phyloP scores from a whole-genome alignment of 768 basidiomycete species.

The Lentinula sp. region DNA sequence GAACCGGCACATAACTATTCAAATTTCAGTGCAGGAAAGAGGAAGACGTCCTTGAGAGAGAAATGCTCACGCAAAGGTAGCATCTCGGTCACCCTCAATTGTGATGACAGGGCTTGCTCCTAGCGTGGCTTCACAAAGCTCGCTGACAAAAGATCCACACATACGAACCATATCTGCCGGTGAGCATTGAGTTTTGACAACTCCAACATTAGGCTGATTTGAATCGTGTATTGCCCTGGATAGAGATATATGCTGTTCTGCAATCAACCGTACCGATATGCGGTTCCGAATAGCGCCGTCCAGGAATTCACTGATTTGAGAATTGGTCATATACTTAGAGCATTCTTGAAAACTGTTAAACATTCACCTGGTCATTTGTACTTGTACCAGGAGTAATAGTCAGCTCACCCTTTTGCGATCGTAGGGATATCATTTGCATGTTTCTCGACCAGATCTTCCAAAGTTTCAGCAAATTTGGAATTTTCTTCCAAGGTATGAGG shows the following conservation, averaged over 20 bases:
- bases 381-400: neutral
- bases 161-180: conserved; percentile 69
- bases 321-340: conserved; percentile 73
- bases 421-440: conserved; percentile 88
- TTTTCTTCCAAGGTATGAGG: conserved; percentile 70
- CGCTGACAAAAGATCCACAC: conserved; percentile 79
- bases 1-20: conserved; percentile 77
- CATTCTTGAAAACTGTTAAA: conserved; percentile 75
- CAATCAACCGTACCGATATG: conserved; percentile 82
- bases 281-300: conserved; percentile 83
- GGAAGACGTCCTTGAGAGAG: neutral
- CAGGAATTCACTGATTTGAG: conserved; percentile 74
- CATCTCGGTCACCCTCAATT: conserved; percentile 65
- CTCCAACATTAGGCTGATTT: conserved; percentile 45
- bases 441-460: conserved; percentile 66
- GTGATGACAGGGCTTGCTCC: conserved; percentile 62
- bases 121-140: conserved; percentile 80
- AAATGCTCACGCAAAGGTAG: conserved; percentile 69
- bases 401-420: conserved; percentile 76
- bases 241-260: conserved; percentile 86
- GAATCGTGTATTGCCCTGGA: conserved; percentile 57
- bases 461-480: conserved; percentile 53
- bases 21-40: conserved; percentile 2
- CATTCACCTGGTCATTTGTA: neutral
- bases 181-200: conserved; percentile 70